These are phyloP conservation scores for Cercospora canescens DNA, from an alignment of 2,329 filamentous ascomycete genomes.

Conservation along the genomic window DNA sequence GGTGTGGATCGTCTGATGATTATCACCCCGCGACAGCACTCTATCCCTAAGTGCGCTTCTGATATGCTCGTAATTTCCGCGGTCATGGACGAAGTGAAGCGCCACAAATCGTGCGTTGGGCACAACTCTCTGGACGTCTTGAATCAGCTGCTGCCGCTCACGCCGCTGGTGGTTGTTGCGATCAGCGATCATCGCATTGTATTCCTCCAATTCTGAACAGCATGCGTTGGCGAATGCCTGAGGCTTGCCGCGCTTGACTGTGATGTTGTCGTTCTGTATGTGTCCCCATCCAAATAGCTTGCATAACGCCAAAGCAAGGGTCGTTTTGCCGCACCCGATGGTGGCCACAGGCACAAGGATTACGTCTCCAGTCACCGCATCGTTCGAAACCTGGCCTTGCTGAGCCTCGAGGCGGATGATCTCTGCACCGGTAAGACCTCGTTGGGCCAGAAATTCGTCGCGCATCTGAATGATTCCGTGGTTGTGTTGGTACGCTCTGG, in stretches of 20 bases:
- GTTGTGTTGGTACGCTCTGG: constrained; percentile 74
- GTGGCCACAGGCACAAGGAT: constrained; percentile 90
- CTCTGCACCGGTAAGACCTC: constrained; percentile 83
- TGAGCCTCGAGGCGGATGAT: constrained; percentile 75
- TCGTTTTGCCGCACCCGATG: constrained; percentile 96
- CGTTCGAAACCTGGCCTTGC: constrained; percentile 50
- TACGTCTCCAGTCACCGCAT: constrained; percentile 65
- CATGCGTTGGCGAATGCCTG: constrained; percentile 74
- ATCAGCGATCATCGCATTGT: constrained; percentile 81
- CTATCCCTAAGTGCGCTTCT: constrained; percentile 73
- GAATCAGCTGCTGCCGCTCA: constrained; percentile 84
- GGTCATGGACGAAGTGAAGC: constrained; percentile 82
- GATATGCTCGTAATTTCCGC: constrained; percentile 66
- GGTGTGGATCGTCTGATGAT: constrained; percentile 96
- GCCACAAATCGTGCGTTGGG: constrained; percentile 73
- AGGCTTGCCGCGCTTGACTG: constrained; percentile 71
- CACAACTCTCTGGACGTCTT: constrained; percentile 67
- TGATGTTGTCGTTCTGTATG: constrained; percentile 95
- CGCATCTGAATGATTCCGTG: constrained; percentile 93
- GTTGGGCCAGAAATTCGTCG: constrained; percentile 80
- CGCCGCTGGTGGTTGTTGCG: constrained; percentile 90
- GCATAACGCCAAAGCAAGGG: constrained; percentile 75
- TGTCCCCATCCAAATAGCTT: constrained; percentile 90
- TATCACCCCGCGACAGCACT: constrained; percentile 84
- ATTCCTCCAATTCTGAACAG: constrained; percentile 61